Percentiles rank a stretch among this genome's conserved stretches.
Evolutionary conservation across 1,139 yeast genomes (phyloP).

Genomic region (Yamadazyma epiphylla): DNA sequence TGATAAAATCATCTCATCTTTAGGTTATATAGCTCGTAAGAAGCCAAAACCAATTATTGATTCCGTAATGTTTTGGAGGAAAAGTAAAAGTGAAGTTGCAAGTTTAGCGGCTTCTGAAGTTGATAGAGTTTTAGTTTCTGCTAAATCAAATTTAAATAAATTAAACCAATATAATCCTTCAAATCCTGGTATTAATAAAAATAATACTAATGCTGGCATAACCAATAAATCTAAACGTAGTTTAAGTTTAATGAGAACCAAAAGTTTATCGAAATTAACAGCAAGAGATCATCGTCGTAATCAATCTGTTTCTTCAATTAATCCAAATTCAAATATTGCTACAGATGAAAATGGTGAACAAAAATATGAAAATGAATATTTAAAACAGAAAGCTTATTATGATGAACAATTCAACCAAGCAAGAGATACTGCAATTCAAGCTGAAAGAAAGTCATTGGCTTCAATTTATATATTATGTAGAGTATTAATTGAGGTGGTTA

Average conservation of each 20-base stretch:
- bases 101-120: conserved; percentile 67
- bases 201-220: conserved; percentile 7
- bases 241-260: conserved; percentile 38
- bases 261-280: conserved; percentile 34
- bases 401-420: conserved; percentile 53
- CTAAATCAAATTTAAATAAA: conserved; percentile 16
- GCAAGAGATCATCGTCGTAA: conserved; percentile 31
- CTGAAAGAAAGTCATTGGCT: conserved; percentile 82
- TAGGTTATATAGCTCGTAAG: conserved; percentile 85
- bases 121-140: conserved; percentile 33
- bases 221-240: conserved; percentile 31
- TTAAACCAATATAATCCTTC: conserved; percentile 7
- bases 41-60: conserved; percentile 96
- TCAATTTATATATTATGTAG: conserved; percentile 90
- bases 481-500: conserved; percentile 87
- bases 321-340: conserved; percentile 2
- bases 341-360: conserved; percentile 1
- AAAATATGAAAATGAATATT: conserved; percentile 14
- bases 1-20: conserved; percentile 77
- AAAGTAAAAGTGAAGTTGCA: conserved; percentile 82
- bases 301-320: conserved; percentile 30
- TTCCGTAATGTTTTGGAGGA: conserved; percentile 97
- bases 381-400: conserved; percentile 21
- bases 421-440: conserved; percentile 70
- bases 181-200: conserved; percentile 10